These are phyloP conservation scores for Vanrija pseudolonga DNA, from an alignment of 1,284 basidiomycete species.

Conservation along the genomic window DNA sequence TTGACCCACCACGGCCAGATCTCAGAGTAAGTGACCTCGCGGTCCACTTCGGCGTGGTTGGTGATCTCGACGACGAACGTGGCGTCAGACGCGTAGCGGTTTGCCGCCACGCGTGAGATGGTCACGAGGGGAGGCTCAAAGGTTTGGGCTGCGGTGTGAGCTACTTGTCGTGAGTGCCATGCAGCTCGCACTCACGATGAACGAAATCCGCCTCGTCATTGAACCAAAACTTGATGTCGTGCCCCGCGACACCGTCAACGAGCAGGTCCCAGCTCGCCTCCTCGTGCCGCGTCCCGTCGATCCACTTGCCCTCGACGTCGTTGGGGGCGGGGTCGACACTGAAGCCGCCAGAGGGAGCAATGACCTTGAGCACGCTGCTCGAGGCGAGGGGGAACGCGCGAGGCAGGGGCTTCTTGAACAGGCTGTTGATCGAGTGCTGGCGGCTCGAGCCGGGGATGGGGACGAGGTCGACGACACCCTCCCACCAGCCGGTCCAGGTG, in stretches of 20 bases:
- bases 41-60: constrained; percentile 59
- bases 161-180: not conserved
- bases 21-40: constrained; percentile 74
- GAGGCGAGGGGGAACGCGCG: constrained; percentile 57
- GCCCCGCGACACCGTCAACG: constrained; percentile 13
- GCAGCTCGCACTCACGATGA: constrained; percentile 39
- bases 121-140: constrained; percentile 56
- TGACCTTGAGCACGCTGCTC: constrained; percentile 47
- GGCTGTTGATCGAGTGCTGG: constrained; percentile 67
- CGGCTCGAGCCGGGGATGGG: constrained; percentile 58
- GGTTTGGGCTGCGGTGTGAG: not conserved
- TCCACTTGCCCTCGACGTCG: constrained; percentile 14
- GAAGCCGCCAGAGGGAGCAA: constrained; percentile 19
- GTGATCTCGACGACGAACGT: constrained; percentile 65
- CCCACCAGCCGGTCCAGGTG: constrained; percentile 69
- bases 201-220: constrained; percentile 48
- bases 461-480: constrained; percentile 76
- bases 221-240: constrained; percentile 46
- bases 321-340: constrained; percentile 11
- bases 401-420: constrained; percentile 68
- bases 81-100: constrained; percentile 72
- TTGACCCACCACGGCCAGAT: constrained; percentile 90
- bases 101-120: constrained; percentile 67
- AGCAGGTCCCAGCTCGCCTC: constrained; percentile 36
- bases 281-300: constrained; percentile 30